Percentiles rank a stretch among this genome's conserved stretches.
These are phyloP conservation scores for Ustilago trichophora DNA, from an alignment of 1,284 basidiomycete genomes.

Conservation along the genomic window DNA sequence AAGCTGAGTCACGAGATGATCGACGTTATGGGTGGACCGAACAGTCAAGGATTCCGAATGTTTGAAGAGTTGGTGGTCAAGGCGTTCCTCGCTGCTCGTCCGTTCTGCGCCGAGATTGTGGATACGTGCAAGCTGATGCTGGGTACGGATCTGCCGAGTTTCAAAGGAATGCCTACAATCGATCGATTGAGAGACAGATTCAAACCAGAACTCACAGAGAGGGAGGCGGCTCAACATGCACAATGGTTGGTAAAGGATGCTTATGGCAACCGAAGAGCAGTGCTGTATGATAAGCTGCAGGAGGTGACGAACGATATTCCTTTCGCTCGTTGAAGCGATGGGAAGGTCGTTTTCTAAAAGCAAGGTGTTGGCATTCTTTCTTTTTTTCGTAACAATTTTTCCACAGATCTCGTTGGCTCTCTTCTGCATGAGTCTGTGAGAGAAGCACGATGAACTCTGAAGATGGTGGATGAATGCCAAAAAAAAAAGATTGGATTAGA, in stretches of 20 bases:
- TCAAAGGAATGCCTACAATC: conserved; percentile 89
- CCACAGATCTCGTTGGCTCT: too few relatives aligned
- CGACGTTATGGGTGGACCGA: conserved; percentile 91
- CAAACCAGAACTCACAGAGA: conserved; percentile 81
- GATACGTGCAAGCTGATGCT: conserved; percentile 92
- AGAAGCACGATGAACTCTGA: too few relatives aligned
- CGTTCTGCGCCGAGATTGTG: conserved; percentile 87
- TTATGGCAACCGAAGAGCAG: conserved; percentile 89
- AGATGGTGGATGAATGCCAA: not conserved
- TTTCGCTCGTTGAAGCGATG: conserved; percentile 18
- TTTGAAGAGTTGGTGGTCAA: conserved; percentile 95
- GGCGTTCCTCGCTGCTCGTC: conserved; percentile 92
- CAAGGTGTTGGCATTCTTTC: too few relatives aligned
- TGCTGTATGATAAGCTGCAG: conserved; percentile 81
- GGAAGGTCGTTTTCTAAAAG: not conserved
- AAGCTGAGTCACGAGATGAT: conserved; percentile 99
- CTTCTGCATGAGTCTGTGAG: too few relatives aligned
- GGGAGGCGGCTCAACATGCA: conserved; percentile 90
- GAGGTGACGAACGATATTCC: conserved; percentile 62
- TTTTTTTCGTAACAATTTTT: too few relatives aligned
- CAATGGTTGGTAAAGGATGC: conserved; percentile 87
- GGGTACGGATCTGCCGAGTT: conserved; percentile 90
- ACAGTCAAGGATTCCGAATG: conserved; percentile 89
- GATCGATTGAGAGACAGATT: conserved; percentile 86
- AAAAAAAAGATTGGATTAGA: too few relatives aligned